Conservation (phyloP, 495 filamentous ascomycete species). For the Talaromyces proteolyticus region DNA sequence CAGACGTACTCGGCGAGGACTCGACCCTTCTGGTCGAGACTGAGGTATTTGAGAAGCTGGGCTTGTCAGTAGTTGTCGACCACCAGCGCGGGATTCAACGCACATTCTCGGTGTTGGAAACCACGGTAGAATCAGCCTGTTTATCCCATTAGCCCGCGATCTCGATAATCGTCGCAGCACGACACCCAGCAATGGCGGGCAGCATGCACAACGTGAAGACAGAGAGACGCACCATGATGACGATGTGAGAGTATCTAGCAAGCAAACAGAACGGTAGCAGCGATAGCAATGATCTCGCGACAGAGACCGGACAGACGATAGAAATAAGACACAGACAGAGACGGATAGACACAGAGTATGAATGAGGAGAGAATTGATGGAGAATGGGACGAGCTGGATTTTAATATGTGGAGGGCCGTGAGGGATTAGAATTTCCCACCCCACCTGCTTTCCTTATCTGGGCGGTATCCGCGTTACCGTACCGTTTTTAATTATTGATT, state of each 20-base stretch:
- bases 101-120: conserved; percentile 69
- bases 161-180: too few relatives aligned
- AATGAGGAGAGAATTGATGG: not conserved
- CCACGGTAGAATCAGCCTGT: conserved; percentile 50
- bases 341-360: not conserved
- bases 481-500: too few relatives aligned
- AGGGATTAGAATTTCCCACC: not conserved
- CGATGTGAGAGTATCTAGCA: conserved; percentile 37
- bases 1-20: conserved; percentile 96
- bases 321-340: not conserved
- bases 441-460: too few relatives aligned
- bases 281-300: not conserved
- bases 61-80: not conserved
- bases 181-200: too few relatives aligned
- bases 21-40: conserved; percentile 79
- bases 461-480: too few relatives aligned
- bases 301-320: not conserved
- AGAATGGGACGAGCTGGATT: not conserved
- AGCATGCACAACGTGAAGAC: not conserved
- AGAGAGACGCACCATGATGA: conserved; percentile 35
- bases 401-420: too few relatives aligned
- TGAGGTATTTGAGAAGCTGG: conserved; percentile 87
- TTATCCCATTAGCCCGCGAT: too few relatives aligned
- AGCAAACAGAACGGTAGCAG: too few relatives aligned
- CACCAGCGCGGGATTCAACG: too few relatives aligned